Evolutionary conservation across 495 filamentous ascomycete genomes (phyloP).

Genomic region (Penicillium lividum): DNA sequence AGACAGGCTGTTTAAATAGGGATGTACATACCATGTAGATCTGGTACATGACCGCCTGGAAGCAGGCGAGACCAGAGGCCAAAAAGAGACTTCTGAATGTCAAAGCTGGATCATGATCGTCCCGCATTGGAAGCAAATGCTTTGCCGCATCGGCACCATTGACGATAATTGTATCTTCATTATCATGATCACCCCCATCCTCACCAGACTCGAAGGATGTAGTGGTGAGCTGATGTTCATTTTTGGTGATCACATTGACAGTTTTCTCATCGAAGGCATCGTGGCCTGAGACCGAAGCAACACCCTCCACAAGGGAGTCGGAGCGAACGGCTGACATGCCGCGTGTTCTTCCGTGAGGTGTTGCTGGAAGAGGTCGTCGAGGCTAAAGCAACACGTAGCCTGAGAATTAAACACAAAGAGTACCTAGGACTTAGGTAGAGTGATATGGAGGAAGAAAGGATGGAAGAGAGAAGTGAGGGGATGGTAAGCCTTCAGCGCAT

Average conservation of each 20-base stretch:
- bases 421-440: too few species aligned
- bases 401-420: too few species aligned
- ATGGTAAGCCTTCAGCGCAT: too few species aligned
- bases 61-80: slow-evolving; percentile 43
- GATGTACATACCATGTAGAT: slow-evolving; percentile 39
- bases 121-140: slow-evolving; percentile 44
- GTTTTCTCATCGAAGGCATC: slow-evolving; percentile 3
- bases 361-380: too few species aligned
- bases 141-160: slow-evolving; percentile 31
- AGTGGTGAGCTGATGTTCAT: neutral
- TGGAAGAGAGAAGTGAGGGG: too few species aligned
- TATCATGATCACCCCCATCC: slow-evolving; percentile 13
- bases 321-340: neutral
- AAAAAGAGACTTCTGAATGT: slow-evolving; percentile 49
- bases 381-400: too few species aligned
- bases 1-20: neutral
- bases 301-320: neutral
- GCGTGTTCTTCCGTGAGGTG: neutral
- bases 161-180: slow-evolving; percentile 27
- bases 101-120: slow-evolving; percentile 45
- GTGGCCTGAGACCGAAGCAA: slow-evolving; percentile 8
- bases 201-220: slow-evolving; percentile 12
- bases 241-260: neutral
- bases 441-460: too few species aligned
- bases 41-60: slow-evolving; percentile 51